phyloP scores from a whole-genome alignment of 352 stramenopile species.

The Thalassiosira tumida region DNA sequence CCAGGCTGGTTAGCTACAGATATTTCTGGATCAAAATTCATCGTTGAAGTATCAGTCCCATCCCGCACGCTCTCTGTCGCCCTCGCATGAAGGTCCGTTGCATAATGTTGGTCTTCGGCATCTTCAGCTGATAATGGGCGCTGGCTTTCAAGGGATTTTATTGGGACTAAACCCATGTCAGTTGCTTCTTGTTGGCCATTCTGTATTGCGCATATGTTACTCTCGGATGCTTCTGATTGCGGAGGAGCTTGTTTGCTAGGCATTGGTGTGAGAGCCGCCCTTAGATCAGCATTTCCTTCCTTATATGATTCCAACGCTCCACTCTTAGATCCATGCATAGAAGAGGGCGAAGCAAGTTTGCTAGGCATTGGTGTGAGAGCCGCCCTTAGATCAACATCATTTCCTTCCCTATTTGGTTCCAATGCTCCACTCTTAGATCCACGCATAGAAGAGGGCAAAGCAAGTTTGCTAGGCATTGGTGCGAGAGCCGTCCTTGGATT shows the following conservation, averaged over 20 bases:
- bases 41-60: slow-evolving; percentile 84
- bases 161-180: slow-evolving; percentile 87
- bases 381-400: slow-evolving; percentile 50
- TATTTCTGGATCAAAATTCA: slow-evolving; percentile 88
- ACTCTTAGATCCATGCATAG: neutral
- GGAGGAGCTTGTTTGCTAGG: slow-evolving; percentile 3
- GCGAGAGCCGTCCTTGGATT: slow-evolving; percentile 21
- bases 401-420: neutral
- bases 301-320: neutral
- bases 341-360: slow-evolving; percentile 11
- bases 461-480: slow-evolving; percentile 30
- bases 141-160: slow-evolving; percentile 79
- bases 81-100: slow-evolving; percentile 92
- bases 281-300: slow-evolving; percentile 28
- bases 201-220: slow-evolving; percentile 78
- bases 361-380: slow-evolving; percentile 48
- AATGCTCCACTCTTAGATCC: neutral
- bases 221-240: slow-evolving; percentile 2
- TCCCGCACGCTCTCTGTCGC: too few species aligned
- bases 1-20: slow-evolving; percentile 22
- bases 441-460: neutral
- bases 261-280: slow-evolving; percentile 39
- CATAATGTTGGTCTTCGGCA: slow-evolving; percentile 91
- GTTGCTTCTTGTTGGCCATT: slow-evolving; percentile 83
- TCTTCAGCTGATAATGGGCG: slow-evolving; percentile 55